phyloP scores from a whole-genome alignment of 148 eudicot species.

The Rhododendron molle region DNA sequence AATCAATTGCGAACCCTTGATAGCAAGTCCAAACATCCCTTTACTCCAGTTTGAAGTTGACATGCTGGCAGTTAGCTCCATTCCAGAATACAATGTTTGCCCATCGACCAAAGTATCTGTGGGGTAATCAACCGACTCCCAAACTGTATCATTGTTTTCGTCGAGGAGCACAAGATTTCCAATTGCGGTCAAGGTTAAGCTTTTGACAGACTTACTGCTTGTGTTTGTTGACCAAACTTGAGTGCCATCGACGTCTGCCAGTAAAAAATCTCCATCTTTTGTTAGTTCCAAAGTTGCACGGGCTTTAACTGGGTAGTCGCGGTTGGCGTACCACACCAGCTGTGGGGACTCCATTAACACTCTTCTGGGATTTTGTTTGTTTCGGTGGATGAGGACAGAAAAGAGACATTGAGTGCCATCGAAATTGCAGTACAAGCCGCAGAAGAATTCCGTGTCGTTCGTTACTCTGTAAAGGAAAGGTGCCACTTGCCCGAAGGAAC shows the following conservation, averaged over 20 bases:
- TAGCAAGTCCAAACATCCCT: neutral
- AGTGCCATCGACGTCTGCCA: conserved; percentile 21
- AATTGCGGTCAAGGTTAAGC: conserved; percentile 19
- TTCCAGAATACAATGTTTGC: conserved; percentile 17
- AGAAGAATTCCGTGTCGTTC: neutral
- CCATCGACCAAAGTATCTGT: conserved; percentile 22
- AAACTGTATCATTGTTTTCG: neutral
- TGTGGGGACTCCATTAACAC: neutral
- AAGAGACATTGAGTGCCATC: neutral
- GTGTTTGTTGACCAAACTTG: conserved; percentile 29
- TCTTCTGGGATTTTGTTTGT: neutral
- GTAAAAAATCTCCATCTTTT: conserved; percentile 18
- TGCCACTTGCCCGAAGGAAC: neutral
- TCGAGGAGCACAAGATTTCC: conserved; percentile 29
- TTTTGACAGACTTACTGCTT: conserved; percentile 9
- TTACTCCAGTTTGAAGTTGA: conserved; percentile 18
- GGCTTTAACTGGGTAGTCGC: conserved; percentile 14
- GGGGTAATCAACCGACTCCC: conserved; percentile 18
- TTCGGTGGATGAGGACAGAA: neutral
- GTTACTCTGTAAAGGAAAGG: neutral
- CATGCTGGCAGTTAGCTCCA: conserved; percentile 15
- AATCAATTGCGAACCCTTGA: neutral
- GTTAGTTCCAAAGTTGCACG: too few species aligned
- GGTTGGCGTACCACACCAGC: conserved; percentile 25
- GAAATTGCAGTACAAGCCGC: conserved; percentile 9